Percentiles rank a stretch among this genome's conserved stretches.
Conservation (phyloP, 2,329 filamentous ascomycete species). For the Aspergillus flavus region DNA sequence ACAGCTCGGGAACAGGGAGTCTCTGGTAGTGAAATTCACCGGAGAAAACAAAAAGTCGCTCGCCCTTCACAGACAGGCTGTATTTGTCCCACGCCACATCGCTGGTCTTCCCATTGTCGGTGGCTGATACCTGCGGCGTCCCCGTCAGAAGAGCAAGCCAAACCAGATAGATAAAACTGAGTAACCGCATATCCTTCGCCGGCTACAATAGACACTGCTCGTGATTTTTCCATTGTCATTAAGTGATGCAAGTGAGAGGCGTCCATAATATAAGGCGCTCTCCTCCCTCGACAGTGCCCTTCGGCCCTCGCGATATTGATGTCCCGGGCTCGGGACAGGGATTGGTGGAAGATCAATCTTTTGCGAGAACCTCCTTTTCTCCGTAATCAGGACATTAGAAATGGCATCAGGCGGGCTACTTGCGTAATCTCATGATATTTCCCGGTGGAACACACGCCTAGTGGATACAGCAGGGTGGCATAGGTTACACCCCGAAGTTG, state of each 20-base stretch:
- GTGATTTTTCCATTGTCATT: neutral
- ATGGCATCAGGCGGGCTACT: conserved; percentile 5
- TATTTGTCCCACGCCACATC: conserved; percentile 57
- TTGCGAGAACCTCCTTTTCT: conserved; percentile 1
- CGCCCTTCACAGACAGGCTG: conserved; percentile 53
- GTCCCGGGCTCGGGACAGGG: conserved; percentile 21
- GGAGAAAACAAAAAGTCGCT: conserved; percentile 51
- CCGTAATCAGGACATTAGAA: conserved; percentile 11
- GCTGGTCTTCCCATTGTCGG: conserved; percentile 46
- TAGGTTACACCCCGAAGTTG: neutral
- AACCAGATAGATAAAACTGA: conserved; percentile 20
- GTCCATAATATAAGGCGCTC: neutral
- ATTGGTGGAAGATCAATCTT: conserved; percentile 29
- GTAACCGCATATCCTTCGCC: conserved; percentile 21
- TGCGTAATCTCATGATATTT: neutral
- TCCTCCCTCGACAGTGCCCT: neutral
- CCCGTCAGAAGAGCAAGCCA: conserved; percentile 16
- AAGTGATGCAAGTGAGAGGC: neutral
- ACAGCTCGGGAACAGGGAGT: conserved; percentile 57
- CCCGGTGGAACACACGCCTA: neutral
- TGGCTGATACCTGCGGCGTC: conserved; percentile 22
- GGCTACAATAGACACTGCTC: neutral
- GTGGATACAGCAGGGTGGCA: neutral
- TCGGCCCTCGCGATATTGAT: conserved; percentile 28
- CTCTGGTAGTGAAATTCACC: conserved; percentile 59